Percentiles rank a stretch among this genome's conserved stretches.
These are phyloP conservation scores for Aspergillus persii DNA, from an alignment of 2,329 filamentous ascomycete species.

Conservation along the genomic window DNA sequence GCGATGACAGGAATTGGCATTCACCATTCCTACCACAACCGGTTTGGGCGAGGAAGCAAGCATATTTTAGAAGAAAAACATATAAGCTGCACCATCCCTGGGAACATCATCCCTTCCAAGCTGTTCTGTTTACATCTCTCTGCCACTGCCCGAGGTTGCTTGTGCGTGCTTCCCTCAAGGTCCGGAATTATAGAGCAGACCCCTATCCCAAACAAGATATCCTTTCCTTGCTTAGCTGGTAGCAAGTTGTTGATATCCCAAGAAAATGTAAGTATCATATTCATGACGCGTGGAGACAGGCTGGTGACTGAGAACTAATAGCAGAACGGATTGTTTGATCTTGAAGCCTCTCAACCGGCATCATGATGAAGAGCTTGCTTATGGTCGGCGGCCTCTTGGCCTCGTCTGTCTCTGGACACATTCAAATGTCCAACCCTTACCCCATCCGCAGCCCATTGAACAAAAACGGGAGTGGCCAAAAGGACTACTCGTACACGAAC, in stretches of 20 bases:
- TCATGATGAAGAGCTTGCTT: conserved; percentile 33
- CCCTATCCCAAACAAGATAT: not conserved
- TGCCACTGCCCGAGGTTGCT: not conserved
- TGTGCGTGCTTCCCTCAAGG: not conserved
- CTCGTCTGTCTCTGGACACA: conserved; percentile 44
- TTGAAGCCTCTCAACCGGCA: not conserved
- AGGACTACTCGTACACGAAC: conserved; percentile 70
- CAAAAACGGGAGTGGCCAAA: conserved; percentile 44
- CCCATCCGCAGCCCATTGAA: conserved; percentile 54
- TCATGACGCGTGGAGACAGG: not conserved
- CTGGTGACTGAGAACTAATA: too few species aligned
- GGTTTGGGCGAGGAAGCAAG: not conserved
- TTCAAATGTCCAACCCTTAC: conserved; percentile 57
- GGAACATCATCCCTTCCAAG: not conserved
- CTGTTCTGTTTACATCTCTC: not conserved
- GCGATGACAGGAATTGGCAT: not conserved
- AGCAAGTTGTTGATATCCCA: too few species aligned
- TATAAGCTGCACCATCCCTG: not conserved
- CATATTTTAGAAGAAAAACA: not conserved
- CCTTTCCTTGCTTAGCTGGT: too few species aligned
- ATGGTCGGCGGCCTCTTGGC: conserved; percentile 33
- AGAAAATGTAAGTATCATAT: not conserved
- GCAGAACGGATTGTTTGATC: too few species aligned
- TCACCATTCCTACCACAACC: not conserved
- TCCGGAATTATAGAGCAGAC: not conserved